These are phyloP conservation scores for Pestalotiopsis sp. DNA, from an alignment of 2,329 filamentous ascomycete species.

Conservation along the genomic window DNA sequence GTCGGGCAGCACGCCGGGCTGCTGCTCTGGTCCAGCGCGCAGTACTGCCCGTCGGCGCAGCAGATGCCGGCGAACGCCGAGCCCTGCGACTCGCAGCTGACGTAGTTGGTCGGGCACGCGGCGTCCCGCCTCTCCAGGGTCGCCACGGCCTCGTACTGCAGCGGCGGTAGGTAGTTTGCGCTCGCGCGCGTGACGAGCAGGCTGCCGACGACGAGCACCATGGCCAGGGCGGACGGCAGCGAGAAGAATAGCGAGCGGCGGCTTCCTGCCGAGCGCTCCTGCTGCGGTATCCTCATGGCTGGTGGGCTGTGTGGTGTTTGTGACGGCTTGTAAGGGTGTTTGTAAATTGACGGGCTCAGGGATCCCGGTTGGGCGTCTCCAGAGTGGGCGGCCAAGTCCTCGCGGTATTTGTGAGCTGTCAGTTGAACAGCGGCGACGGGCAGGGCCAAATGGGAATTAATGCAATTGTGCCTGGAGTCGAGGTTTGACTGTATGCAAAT, in stretches of 20 bases:
- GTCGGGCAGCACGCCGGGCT: constrained; percentile 57
- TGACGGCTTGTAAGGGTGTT: not conserved
- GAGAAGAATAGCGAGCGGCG: not conserved
- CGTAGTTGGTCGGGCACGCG: constrained; percentile 52
- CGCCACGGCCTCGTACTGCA: constrained; percentile 26
- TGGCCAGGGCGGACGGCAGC: not conserved
- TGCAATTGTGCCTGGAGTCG: not conserved
- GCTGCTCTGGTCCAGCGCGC: constrained; percentile 50
- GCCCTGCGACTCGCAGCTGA: constrained; percentile 52
- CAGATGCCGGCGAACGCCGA: constrained; percentile 51
- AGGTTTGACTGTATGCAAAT: not conserved
- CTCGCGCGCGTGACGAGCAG: not conserved
- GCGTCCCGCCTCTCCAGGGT: constrained; percentile 28
- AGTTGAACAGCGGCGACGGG: not conserved
- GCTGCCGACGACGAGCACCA: not conserved
- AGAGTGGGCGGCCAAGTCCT: not conserved
- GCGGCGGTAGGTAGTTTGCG: constrained; percentile 17
- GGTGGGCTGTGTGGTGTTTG: not conserved
- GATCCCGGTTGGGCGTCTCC: not conserved
- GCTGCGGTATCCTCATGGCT: constrained; percentile 7
- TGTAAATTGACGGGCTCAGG: not conserved
- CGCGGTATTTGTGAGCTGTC: not conserved
- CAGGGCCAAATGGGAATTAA: not conserved
- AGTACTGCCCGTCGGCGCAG: constrained; percentile 53
- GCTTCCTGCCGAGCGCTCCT: not conserved